phyloP scores from a whole-genome alignment of 2,329 filamentous ascomycete species.

The Gnomoniopsis smithogilvyi region DNA sequence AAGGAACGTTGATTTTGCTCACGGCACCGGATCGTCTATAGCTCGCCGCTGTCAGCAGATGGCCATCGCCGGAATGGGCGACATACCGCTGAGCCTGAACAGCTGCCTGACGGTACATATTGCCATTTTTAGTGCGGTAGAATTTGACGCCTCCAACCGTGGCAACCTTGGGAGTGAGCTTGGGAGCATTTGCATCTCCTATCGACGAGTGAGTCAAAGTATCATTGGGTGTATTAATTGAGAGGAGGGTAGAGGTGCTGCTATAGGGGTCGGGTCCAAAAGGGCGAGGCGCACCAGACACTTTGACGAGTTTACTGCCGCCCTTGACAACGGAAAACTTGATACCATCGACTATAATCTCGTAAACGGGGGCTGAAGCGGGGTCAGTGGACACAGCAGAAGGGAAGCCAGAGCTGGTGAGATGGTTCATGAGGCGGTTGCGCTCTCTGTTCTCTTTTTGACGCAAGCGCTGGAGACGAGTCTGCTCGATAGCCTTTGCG shows the following conservation, averaged over 20 bases:
- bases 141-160: conserved; percentile 76
- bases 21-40: conserved; percentile 48
- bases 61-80: conserved; percentile 18
- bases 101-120: conserved; percentile 74
- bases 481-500: conserved; percentile 69
- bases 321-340: conserved; percentile 70
- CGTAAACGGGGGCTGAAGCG: conserved; percentile 43
- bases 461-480: conserved; percentile 54
- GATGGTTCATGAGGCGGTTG: conserved; percentile 48
- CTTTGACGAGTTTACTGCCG: conserved; percentile 77
- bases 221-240: background rate
- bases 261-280: background rate
- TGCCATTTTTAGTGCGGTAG: conserved; percentile 81
- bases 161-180: conserved; percentile 70
- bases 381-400: conserved; percentile 26
- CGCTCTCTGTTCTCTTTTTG: conserved; percentile 57
- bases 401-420: conserved; percentile 33
- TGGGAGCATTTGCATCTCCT: conserved; percentile 59
- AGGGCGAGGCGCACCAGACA: conserved; percentile 52
- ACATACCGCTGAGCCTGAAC: conserved; percentile 75
- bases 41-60: conserved; percentile 36
- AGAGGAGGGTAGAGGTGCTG: too few species aligned
- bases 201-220: conserved; percentile 29
- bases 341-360: conserved; percentile 68
- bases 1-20: conserved; percentile 70